A percentile compares a stretch with the other conserved stretches of the same genome.
Evolutionary conservation across 2,329 filamentous ascomycete genomes (phyloP).

Genomic region (Cladophialophora immunda): DNA sequence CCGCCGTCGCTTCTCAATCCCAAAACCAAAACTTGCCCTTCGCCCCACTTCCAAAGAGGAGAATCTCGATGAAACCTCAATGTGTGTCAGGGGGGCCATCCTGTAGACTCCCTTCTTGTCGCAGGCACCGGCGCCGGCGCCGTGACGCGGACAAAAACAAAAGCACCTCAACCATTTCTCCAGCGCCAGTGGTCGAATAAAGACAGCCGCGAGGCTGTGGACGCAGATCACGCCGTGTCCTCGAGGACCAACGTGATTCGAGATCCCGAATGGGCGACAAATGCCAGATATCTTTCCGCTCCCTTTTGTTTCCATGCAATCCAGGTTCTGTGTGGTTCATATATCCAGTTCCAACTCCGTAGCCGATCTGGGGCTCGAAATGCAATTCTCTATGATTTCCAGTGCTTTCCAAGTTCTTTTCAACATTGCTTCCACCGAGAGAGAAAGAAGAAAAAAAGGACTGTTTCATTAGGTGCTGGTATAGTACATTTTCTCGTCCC

Average conservation of each 20-base stretch:
- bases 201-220: neutral
- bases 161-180: too few relatives aligned
- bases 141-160: too few relatives aligned
- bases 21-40: neutral
- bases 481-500: neutral
- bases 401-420: neutral
- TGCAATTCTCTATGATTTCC: neutral
- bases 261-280: neutral
- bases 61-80: neutral
- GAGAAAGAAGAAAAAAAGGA: too few relatives aligned
- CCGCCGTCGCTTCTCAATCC: neutral
- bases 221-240: neutral
- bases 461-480: neutral
- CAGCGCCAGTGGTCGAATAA: neutral
- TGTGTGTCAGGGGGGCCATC: neutral
- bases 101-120: neutral
- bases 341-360: neutral
- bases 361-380: neutral
- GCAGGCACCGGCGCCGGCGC: neutral
- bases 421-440: neutral
- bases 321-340: neutral
- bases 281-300: neutral
- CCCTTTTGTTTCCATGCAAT: neutral
- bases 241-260: neutral
- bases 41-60: neutral